Evolutionary conservation across 1,139 yeast genomes (phyloP), one percentile per base, ranked within the genome.

Genomic region (Debaryomyces coudertii): DNA sequence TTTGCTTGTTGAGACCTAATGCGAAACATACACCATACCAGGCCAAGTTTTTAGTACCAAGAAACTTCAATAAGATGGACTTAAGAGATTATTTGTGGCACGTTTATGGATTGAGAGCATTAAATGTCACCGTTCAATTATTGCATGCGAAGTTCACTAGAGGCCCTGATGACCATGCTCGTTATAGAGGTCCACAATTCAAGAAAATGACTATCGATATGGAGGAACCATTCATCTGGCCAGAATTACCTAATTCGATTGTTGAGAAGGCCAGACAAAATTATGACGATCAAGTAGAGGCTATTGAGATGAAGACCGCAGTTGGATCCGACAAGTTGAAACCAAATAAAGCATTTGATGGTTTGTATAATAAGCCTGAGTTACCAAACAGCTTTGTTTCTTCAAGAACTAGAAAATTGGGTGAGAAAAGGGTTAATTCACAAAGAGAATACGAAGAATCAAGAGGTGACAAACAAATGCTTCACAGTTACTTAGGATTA

Each of bases 1-100:
- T 92, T 35, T 80, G 87, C 44, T 73, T 92, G 36, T 71, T 92
- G 53, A 79, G 96, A 62, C 96, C 97, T 40, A 87, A 87, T 60
- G 97, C 98, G 18, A 89, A 89, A 62, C 96, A 89, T 67, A 88
- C 97, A 0, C 98, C 98, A 43, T 90, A 85, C 68, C 97, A 90
- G 66, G 97, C 97, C 42, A 90, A 90, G 66, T 92, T 92, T 63
- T 81, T 88, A 54, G 97, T 92, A 27, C 97, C 98, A 20, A 83
- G 89, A 61, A 82, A 88, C 49, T 90, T 90, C 76, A 92, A 92
- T 71, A 90, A 90, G 66, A 75, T 90, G 71, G 97, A 90, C 62
- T 76, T 92, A 55, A 79, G 97, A 66, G 98, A 92, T 70, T 92
- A 92, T 62, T 75, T 92, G 54, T 92, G 85, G 81, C 83, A 90